Evolutionary conservation across 2,329 filamentous ascomycete genomes (phyloP).

Genomic region (Diaporthe vexans): DNA sequence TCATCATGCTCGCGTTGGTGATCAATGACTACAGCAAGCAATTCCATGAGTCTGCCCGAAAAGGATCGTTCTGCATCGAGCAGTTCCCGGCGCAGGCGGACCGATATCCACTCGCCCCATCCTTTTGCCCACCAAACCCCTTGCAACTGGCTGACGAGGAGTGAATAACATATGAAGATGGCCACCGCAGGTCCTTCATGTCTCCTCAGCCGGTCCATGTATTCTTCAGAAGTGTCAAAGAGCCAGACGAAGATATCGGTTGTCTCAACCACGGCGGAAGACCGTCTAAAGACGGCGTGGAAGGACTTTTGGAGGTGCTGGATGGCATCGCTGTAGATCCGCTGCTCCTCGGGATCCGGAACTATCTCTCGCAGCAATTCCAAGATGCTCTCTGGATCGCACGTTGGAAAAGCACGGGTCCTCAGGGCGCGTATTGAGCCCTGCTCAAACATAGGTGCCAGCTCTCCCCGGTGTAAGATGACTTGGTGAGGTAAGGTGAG

Average conservation of each 20-base stretch:
- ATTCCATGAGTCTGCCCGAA: slow-evolving; percentile 5
- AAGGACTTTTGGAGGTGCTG: slow-evolving; percentile 13
- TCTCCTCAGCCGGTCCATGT: slow-evolving; percentile 5
- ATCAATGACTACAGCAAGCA: neutral
- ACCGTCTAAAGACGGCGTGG: neutral
- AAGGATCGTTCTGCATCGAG: neutral
- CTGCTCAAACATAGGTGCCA: neutral
- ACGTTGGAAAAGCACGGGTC: neutral
- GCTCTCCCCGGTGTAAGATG: neutral
- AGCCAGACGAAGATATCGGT: slow-evolving; percentile 6
- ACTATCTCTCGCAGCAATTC: neutral
- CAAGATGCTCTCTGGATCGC: neutral
- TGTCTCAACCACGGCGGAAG: neutral
- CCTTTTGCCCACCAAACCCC: slow-evolving; percentile 3
- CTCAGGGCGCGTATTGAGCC: neutral
- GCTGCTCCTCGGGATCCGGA: neutral
- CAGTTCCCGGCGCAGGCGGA: neutral
- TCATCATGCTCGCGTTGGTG: neutral
- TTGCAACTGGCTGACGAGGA: neutral
- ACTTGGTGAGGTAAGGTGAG: neutral
- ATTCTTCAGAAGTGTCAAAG: slow-evolving; percentile 12
- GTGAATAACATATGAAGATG: slow-evolving; percentile 9
- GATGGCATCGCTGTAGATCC: neutral
- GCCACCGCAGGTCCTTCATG: neutral
- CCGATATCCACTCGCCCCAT: slow-evolving; percentile 16